Conservation (phyloP, 2,329 filamentous ascomycete species). For the Escovopsis sp. region DNA sequence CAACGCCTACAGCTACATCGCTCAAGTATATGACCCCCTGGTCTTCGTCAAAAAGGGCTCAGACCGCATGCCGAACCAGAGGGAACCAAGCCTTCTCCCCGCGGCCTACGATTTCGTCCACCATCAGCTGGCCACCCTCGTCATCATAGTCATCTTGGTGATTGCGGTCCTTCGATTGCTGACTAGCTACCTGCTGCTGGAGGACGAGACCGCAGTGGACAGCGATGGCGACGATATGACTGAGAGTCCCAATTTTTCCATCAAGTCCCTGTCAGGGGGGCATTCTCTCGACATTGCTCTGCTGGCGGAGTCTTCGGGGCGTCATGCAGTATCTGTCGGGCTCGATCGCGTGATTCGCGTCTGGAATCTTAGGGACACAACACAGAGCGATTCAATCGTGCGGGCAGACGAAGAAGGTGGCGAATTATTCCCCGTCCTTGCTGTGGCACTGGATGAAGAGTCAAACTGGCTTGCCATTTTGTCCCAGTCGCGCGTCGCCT, state of each 20-base stretch:
- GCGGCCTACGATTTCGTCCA: conserved; percentile 50
- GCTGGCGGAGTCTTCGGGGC: conserved; percentile 45
- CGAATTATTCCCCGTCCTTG: conserved; percentile 44
- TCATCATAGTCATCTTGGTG: conserved; percentile 47
- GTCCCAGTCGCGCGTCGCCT: conserved; percentile 39
- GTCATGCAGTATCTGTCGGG: conserved; percentile 53
- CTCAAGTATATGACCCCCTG: conserved; percentile 59
- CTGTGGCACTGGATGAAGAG: conserved; percentile 48
- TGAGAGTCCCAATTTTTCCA: conserved; percentile 35
- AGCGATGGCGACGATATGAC: conserved; percentile 16
- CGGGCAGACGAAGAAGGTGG: conserved; percentile 25
- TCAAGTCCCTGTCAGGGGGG: conserved; percentile 45
- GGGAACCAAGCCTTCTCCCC: conserved; percentile 21
- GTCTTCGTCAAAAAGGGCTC: conserved; percentile 58
- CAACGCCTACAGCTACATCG: conserved; percentile 54
- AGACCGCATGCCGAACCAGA: conserved; percentile 42
- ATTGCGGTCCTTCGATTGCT: conserved; percentile 52
- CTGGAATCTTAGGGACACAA: conserved; percentile 43
- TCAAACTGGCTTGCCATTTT: conserved; percentile 54
- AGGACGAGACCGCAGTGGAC: conserved; percentile 36
- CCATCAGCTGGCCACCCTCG: conserved; percentile 42
- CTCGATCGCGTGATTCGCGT: conserved; percentile 55
- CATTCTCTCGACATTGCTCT: conserved; percentile 57
- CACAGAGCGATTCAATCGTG: conserved; percentile 26
- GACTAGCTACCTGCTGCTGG: conserved; percentile 61